These are phyloP conservation scores for Pleomassaria siparia DNA, from an alignment of 2,329 filamentous ascomycete genomes.

Conservation along the genomic window DNA sequence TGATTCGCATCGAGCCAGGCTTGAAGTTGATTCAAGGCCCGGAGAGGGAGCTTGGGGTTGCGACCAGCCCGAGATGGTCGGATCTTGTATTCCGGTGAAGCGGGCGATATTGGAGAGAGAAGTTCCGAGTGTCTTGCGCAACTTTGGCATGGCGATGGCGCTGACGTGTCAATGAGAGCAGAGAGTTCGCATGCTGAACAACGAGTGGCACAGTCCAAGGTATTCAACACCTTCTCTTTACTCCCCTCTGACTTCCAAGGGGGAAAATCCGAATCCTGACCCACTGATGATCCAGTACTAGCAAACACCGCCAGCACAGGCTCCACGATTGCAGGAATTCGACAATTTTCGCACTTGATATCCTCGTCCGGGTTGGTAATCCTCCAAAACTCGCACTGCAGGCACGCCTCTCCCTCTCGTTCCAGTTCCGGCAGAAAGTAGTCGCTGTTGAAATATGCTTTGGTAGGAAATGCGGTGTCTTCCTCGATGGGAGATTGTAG, in stretches of 20 bases:
- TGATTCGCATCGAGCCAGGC: slow-evolving; percentile 32
- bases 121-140: slow-evolving; percentile 12
- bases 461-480: slow-evolving; percentile 16
- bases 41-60: slow-evolving; percentile 31
- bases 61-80: slow-evolving; percentile 33
- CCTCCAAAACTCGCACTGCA: slow-evolving; percentile 27
- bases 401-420: slow-evolving; percentile 13
- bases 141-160: slow-evolving; percentile 13
- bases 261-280: not conserved
- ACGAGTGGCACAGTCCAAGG: slow-evolving; percentile 4
- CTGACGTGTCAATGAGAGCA: slow-evolving; percentile 15
- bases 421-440: slow-evolving; percentile 12
- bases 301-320: not conserved
- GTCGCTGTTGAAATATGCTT: slow-evolving; percentile 10
- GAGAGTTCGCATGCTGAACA: slow-evolving; percentile 29
- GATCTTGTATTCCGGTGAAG: slow-evolving; percentile 11
- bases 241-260: not conserved
- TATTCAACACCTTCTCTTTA: not conserved
- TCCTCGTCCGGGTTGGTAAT: slow-evolving; percentile 24
- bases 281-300: not conserved
- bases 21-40: slow-evolving; percentile 29
- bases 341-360: slow-evolving; percentile 26
- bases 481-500: slow-evolving; percentile 1
- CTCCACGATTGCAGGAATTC: slow-evolving; percentile 6
- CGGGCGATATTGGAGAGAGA: slow-evolving; percentile 14